Base-by-base conservation (phyloP, 352 stramenopile genomes). In the Globisporangium parvum region DNA sequence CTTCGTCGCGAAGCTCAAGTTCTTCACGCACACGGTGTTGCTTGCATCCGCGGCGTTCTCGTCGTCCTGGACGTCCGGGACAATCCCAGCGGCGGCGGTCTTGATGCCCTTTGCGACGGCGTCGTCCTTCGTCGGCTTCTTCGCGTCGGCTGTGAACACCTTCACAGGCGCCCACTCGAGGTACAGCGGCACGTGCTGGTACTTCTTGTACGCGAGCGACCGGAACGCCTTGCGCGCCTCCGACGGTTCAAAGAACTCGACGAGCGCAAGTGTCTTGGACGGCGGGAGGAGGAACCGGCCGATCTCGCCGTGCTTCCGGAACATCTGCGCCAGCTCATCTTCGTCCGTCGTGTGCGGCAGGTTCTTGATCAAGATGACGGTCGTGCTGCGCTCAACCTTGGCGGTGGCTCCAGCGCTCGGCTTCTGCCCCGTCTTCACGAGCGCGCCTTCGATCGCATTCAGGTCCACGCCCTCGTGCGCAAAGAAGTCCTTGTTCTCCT, bases 401-500 rank as follows among this genome's bases (percentile, higher is more conserved):
- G 71, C 75, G 5, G 67, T 60, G 51, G 75, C n/a, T n/a, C 70
- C 54, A 10, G 60, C 60, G 44, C 67, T 63, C 33, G 35, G 12
- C n/a, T 52, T 52, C 55, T 67, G 67, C 41, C 53, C 69, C 23
- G 62, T 61, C 60, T 88, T 85, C 31, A 82, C 65, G 17, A 96
- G 69, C 17, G 79, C 71, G 35, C 81, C 80, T 60, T 98, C 93
- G 66, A 99, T 86, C 21, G 85, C 88, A 28, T 96, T 85, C 48
- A 99, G 71, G 60, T 99, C 89, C 28, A 99, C 84, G 39, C 95
- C 95, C 71, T 98, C 74, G 11, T 92, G 70, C 9, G 86, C 76
- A 63, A 99, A 98, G 62, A 98, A 99, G 47, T 97, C 75, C 62
- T 97, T 96, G 78, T 98, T 99, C 60, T 99, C 96, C 69, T 98